Conservation (phyloP, 176 grass and related monocot species). For the Puccinellia tenuiflora region DNA sequence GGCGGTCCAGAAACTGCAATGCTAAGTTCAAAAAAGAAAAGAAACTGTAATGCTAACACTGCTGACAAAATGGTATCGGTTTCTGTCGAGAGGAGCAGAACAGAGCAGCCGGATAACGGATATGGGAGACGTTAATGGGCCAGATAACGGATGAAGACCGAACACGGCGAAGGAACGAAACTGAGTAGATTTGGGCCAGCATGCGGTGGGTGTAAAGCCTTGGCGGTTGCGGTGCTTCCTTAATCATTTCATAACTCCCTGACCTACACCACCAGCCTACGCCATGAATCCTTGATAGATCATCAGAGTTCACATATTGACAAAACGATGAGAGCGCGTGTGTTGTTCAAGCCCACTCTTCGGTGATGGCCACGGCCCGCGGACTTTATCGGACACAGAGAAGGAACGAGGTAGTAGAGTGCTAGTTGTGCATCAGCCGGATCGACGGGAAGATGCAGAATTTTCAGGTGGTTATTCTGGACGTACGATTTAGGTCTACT, state of each 20-base stretch:
- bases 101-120: background rate
- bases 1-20: background rate
- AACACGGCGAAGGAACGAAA: background rate
- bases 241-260: background rate
- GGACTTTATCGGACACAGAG: background rate
- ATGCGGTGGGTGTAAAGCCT: background rate
- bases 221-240: background rate
- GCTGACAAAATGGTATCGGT: slow-evolving; percentile 2
- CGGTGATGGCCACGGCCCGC: background rate
- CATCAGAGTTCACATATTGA: too few species aligned
- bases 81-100: slow-evolving; percentile 16
- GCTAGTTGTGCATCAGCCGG: background rate
- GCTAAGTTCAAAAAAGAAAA: too few species aligned
- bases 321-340: background rate
- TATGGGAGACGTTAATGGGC: background rate
- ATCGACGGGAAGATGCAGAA: background rate
- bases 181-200: background rate
- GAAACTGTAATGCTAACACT: too few species aligned
- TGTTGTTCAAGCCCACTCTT: background rate
- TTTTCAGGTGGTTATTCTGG: background rate
- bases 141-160: background rate
- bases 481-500: background rate
- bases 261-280: background rate
- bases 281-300: too few species aligned
- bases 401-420: too few species aligned